These are phyloP conservation scores for Ogataea degrootiae DNA, from an alignment of 805 yeast genomes.

Conservation along the genomic window DNA sequence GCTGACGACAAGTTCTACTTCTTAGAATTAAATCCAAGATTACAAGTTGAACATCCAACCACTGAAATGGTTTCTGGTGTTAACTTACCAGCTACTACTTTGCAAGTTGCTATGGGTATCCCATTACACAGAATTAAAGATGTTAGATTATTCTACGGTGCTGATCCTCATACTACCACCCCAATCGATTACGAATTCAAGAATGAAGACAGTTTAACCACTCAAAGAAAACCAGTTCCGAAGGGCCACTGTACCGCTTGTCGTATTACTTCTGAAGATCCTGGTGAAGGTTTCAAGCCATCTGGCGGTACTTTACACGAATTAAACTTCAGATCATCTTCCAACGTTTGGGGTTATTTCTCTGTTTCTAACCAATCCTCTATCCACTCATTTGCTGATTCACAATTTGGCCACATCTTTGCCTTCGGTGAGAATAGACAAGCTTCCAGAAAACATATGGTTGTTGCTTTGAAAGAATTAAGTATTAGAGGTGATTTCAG, in stretches of 20 bases:
- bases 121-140: conserved; percentile 94
- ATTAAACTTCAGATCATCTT: conserved; percentile 92
- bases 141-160: conserved; percentile 89
- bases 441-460: conserved; percentile 98
- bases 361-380: conserved; percentile 95
- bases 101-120: conserved; percentile 99
- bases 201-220: conserved; percentile 60
- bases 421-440: conserved; percentile 99
- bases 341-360: conserved; percentile 99
- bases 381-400: conserved; percentile 95
- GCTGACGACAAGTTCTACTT: conserved; percentile 93
- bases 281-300: conserved; percentile 99
- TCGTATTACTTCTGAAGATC: conserved; percentile 98
- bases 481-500: conserved; percentile 98
- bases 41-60: conserved; percentile 99
- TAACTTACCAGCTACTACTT: conserved; percentile 96
- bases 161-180: conserved; percentile 89
- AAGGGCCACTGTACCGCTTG: conserved; percentile 99
- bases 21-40: conserved; percentile 94
- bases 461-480: conserved; percentile 93
- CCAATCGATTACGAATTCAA: conserved; percentile 88
- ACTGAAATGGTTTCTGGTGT: conserved; percentile 99
- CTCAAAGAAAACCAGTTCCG: conserved; percentile 91
- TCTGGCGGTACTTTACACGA: conserved; percentile 96
- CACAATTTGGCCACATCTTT: conserved; percentile 98